phyloP scores from a whole-genome alignment of 1,284 basidiomycete genomes.

The Moniliophthora roreri region DNA sequence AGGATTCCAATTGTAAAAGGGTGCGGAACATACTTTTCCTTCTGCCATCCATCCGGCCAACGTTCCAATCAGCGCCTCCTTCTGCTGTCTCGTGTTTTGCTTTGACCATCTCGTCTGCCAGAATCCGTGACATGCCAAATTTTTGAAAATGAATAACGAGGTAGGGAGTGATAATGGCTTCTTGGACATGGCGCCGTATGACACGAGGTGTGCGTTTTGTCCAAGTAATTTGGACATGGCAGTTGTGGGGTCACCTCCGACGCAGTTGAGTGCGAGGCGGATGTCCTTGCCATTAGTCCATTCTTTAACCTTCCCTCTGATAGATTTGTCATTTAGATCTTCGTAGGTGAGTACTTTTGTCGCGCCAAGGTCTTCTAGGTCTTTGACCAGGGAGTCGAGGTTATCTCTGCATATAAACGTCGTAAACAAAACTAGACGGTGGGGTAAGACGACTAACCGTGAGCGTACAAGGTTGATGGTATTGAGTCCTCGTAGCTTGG shows the following conservation, averaged over 20 bases:
- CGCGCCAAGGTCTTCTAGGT: constrained; percentile 63
- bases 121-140: constrained; percentile 70
- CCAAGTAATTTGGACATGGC: constrained; percentile 69
- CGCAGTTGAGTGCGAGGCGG: constrained; percentile 76
- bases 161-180: constrained; percentile 77
- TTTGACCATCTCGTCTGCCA: constrained; percentile 79
- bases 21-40: constrained; percentile 47
- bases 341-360: constrained; percentile 76
- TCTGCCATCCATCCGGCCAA: constrained; percentile 51
- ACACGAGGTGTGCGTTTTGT: constrained; percentile 68
- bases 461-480: constrained; percentile 80
- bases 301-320: constrained; percentile 49
- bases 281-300: constrained; percentile 65
- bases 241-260: constrained; percentile 70
- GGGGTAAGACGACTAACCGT: constrained; percentile 44
- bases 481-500: constrained; percentile 61
- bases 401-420: constrained; percentile 41
- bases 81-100: constrained; percentile 36
- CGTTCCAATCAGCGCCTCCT: constrained; percentile 49
- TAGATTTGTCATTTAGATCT: constrained; percentile 56
- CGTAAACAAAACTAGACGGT: not conserved
- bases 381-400: constrained; percentile 46
- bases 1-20: constrained; percentile 6
- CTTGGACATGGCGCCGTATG: constrained; percentile 89
- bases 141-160: constrained; percentile 80